Base-by-base conservation (phyloP, 352 stramenopile genomes). In the Phytophthora vignae region DNA sequence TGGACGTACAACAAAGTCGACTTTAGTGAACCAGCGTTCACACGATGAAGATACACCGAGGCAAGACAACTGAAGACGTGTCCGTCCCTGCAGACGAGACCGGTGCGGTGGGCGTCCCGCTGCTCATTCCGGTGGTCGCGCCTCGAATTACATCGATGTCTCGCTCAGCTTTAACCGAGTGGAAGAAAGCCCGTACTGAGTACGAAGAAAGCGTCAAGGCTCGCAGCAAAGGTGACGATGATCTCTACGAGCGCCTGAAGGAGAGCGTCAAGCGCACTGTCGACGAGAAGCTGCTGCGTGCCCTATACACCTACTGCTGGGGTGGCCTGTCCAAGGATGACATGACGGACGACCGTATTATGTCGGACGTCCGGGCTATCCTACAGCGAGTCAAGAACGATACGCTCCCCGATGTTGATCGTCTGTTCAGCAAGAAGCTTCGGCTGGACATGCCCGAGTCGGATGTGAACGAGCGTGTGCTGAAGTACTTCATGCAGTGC, bases 1-100 rank as follows among this genome's bases (percentile, higher is more conserved):
- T 69, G 52, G 50, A 62, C 61, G 61, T 69, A 62, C 61, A n/a
- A n/a, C n/a, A n/a, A n/a, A n/a, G 60, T 68, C 52, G 60, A 42
- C 60, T 68, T 68, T 60, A 68, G 60, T 61, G 50, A 68, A 61
- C 52, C 50, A 27, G 0, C 38, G 60, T 68, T 68, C 60, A 60
- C 60, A 60, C 22, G 50, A 68, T 68, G 49, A 68, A 55, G 36
- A 68, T 22, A 29, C 49, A n/a, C 25, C 44, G 17, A 36, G 33
- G 27, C 49, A 54, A 53, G 52, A 38, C 33, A 4, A 11, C 36
- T 21, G 22, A 58, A 12, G 22, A 21, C 19, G 40, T 31, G 27
- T 2, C 11, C 2, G 10, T n/a, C 8, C 4, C 22, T 15, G 27
- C 6, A 1, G 53, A 61, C 8, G 50, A 60, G 11, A 46, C 19